phyloP scores from a whole-genome alignment of 164 flowering plant genomes.

The Paratinospora sagittata region DNA sequence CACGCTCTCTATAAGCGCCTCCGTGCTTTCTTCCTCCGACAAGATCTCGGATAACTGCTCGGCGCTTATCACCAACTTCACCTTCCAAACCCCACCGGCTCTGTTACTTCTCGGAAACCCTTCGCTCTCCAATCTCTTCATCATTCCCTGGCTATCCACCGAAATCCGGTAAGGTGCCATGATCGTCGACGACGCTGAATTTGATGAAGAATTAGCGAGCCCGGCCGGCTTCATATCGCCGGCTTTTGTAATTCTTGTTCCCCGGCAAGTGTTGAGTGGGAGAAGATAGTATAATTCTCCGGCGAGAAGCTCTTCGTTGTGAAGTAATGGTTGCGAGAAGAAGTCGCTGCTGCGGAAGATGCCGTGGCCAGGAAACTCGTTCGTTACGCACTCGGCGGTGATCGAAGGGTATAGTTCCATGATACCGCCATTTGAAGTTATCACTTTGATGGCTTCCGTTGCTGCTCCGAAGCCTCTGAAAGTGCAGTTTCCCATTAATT shows the following conservation, averaged over 20 bases:
- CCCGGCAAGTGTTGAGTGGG: conserved; percentile 28
- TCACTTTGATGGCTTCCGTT: conserved; percentile 39
- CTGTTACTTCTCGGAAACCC: conserved; percentile 25
- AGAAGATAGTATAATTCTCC: conserved; percentile 75
- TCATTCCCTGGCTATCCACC: conserved; percentile 39
- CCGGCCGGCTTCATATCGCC: conserved; percentile 43
- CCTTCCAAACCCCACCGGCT: conserved; percentile 68
- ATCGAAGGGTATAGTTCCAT: conserved; percentile 73
- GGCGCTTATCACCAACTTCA: conserved; percentile 76
- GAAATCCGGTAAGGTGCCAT: conserved; percentile 75
- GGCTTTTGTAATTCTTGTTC: conserved; percentile 10
- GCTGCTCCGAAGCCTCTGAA: conserved; percentile 35
- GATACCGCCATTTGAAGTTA: conserved; percentile 65
- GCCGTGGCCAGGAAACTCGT: conserved; percentile 71
- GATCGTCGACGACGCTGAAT: not conserved
- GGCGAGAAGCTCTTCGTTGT: conserved; percentile 42
- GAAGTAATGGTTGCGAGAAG: conserved; percentile 53
- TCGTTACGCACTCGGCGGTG: conserved; percentile 53
- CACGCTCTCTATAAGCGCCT: conserved; percentile 71
- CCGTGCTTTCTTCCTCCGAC: conserved; percentile 52
- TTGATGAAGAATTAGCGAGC: conserved; percentile 15
- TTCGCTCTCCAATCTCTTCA: conserved; percentile 43
- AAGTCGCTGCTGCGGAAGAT: conserved; percentile 48
- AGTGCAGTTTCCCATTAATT: conserved; percentile 10
- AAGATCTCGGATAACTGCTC: conserved; percentile 64